Evolutionary conservation across 2,329 filamentous ascomycete species (phyloP).

Genomic region (Colletotrichum filicis): DNA sequence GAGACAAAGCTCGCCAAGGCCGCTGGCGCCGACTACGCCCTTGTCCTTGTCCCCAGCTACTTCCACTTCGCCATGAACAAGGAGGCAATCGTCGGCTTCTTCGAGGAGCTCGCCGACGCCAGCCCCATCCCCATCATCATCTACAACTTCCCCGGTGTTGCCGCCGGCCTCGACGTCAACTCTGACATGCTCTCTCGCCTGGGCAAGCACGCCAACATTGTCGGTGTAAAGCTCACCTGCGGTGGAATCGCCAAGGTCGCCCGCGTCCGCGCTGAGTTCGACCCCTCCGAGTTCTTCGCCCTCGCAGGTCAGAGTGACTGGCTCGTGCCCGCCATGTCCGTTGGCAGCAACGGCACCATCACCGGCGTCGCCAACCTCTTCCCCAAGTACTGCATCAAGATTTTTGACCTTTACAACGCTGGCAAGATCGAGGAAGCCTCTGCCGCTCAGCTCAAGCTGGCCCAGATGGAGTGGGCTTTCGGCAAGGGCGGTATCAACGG

Average conservation of each 20-base stretch:
- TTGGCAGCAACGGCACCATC: slow-evolving; percentile 69
- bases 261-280: slow-evolving; percentile 63
- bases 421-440: slow-evolving; percentile 60
- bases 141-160: slow-evolving; percentile 79
- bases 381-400: slow-evolving; percentile 61
- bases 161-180: slow-evolving; percentile 74
- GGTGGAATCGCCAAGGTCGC: slow-evolving; percentile 80
- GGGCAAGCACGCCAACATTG: slow-evolving; percentile 70
- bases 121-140: slow-evolving; percentile 73
- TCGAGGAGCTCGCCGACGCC: slow-evolving; percentile 69
- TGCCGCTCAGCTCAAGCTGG: slow-evolving; percentile 60
- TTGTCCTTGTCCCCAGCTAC: slow-evolving; percentile 78
- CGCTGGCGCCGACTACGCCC: slow-evolving; percentile 73
- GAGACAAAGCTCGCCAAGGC: slow-evolving; percentile 71
- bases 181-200: slow-evolving; percentile 72
- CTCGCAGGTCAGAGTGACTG: slow-evolving; percentile 82
- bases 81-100: slow-evolving; percentile 71
- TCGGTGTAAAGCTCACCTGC: slow-evolving; percentile 78
- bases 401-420: slow-evolving; percentile 58
- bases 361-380: slow-evolving; percentile 73
- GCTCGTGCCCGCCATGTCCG: slow-evolving; percentile 68
- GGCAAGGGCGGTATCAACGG: slow-evolving; percentile 69
- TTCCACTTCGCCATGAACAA: slow-evolving; percentile 73
- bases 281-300: slow-evolving; percentile 69
- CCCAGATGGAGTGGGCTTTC: slow-evolving; percentile 65